Percentiles rank a stretch among this genome's conserved stretches.
Conservation (phyloP, 2,329 filamentous ascomycete species). For the Mollisiaceae sp. region DNA sequence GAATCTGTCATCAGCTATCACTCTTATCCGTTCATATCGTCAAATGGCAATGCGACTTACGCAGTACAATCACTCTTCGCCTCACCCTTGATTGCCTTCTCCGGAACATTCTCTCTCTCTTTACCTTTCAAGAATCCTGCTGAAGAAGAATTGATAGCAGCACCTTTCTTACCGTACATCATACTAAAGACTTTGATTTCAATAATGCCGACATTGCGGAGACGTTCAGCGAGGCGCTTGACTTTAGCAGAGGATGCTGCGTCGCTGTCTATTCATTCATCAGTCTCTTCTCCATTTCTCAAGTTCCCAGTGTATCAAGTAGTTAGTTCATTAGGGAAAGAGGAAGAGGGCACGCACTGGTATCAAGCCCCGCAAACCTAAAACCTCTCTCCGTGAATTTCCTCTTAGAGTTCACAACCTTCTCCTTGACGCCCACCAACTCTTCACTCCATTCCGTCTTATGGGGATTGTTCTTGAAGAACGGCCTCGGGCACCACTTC, state of each 20-base stretch:
- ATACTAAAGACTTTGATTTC: slow-evolving; percentile 26
- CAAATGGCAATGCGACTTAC: slow-evolving; percentile 13
- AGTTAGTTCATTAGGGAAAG: not conserved
- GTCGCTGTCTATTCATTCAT: slow-evolving; percentile 1
- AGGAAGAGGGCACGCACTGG: slow-evolving; percentile 18
- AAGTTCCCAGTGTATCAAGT: not conserved
- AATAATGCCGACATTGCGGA: slow-evolving; percentile 23
- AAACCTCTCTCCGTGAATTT: slow-evolving; percentile 17
- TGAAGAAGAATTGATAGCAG: not conserved
- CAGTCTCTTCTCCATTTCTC: not conserved
- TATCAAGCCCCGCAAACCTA: slow-evolving; percentile 27
- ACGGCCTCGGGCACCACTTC: slow-evolving; percentile 14
- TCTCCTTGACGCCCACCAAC: slow-evolving; percentile 19
- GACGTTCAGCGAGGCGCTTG: slow-evolving; percentile 3
- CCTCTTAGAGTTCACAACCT: not conserved
- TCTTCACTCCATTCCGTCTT: slow-evolving; percentile 24
- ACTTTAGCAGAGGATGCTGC: not conserved
- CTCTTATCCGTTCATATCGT: not conserved
- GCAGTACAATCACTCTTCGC: slow-evolving; percentile 28
- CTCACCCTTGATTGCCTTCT: slow-evolving; percentile 31
- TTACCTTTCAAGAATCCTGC: slow-evolving; percentile 8
- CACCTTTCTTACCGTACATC: slow-evolving; percentile 21
- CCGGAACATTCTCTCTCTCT: slow-evolving; percentile 15
- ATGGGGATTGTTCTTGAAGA: slow-evolving; percentile 13
- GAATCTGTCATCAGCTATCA: not conserved